Evolutionary conservation across 2,329 filamentous ascomycete genomes (phyloP), one percentile per base, ranked within the genome.

Genomic region (Penicillium sp.): DNA sequence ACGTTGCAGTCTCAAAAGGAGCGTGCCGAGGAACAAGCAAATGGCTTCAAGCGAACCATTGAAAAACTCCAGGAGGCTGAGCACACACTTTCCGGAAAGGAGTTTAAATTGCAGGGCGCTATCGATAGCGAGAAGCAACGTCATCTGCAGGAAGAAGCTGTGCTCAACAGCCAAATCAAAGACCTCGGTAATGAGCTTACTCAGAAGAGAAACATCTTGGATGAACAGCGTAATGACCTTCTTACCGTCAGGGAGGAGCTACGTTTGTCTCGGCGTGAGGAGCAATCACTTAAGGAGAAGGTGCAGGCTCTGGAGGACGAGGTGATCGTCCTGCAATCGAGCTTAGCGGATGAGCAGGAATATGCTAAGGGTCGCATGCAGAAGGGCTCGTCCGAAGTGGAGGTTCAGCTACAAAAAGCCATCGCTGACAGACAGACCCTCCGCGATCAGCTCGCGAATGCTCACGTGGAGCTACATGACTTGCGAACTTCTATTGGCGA

Each of bases 131-230:
- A 93, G 71, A 85, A 85, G 51, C 85, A 91, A 65, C 88, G 91
- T 26, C 89, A 95, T 70, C 84, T 84, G 65, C 87, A 85, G 59
- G 90, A 94, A 69, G 90, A 94, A 72, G 85, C 85, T 12, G 79
- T 88, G 8, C 80, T 96, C 55, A 86, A 82, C 64, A 84, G 86
- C n/a, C 91, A 95, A 73, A 87, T 96, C 56, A 86, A 90, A 51
- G 89, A 90, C 55, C 82, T 95, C 10, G 89, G 90, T 70, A 84
- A 87, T 53, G 91, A 92, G 61, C 82, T 95, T 13, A 84, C 89
- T 59, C 81, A 85, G 30, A 87, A 89, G 65, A 86, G 90, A 70
- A 80, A 84, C n/a, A 82, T 86, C 47, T 76, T 92, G 6, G 89
- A 89, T 19, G 85, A 86, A 54, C 81, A 90, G 28, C 86, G 89